Evolutionary conservation across 176 grass and related monocot genomes (phyloP).

Genomic region (Cymbopogon citratus): DNA sequence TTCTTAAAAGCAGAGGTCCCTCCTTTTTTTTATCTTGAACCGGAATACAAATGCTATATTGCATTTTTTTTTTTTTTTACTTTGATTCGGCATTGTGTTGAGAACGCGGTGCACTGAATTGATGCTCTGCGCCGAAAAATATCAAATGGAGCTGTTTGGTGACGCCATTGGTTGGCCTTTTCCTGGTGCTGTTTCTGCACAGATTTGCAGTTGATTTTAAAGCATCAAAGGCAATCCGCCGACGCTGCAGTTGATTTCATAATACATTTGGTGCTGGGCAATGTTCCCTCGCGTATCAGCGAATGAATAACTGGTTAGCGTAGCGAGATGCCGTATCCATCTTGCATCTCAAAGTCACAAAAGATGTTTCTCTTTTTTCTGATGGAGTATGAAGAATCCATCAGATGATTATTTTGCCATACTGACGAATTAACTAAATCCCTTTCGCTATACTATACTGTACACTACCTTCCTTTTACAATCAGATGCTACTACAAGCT

Average conservation of each 20-base stretch:
- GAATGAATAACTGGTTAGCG: not conserved
- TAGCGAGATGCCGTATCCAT: not conserved
- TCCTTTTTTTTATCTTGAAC: no score
- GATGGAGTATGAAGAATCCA: conserved; percentile 8
- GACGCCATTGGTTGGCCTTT: not conserved
- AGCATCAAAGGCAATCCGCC: not conserved
- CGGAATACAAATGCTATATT: no score
- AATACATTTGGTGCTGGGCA: not conserved
- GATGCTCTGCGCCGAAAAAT: not conserved
- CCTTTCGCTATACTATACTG: conserved; percentile 16
- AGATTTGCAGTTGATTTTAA: not conserved
- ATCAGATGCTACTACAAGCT: conserved; percentile 1
- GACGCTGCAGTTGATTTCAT: not conserved
- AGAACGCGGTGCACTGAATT: not conserved
- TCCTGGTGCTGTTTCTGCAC: not conserved
- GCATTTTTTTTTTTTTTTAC: no score
- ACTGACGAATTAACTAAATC: not conserved
- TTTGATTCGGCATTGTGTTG: not conserved
- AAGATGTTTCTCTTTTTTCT: not conserved
- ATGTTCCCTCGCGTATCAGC: not conserved
- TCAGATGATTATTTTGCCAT: not conserved
- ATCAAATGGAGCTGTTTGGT: not conserved
- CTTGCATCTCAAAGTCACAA: not conserved
- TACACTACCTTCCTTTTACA: not conserved
- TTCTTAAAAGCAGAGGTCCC: no score